Base-by-base conservation (phyloP, 345 rosid genomes). In the Citrus glauca region DNA sequence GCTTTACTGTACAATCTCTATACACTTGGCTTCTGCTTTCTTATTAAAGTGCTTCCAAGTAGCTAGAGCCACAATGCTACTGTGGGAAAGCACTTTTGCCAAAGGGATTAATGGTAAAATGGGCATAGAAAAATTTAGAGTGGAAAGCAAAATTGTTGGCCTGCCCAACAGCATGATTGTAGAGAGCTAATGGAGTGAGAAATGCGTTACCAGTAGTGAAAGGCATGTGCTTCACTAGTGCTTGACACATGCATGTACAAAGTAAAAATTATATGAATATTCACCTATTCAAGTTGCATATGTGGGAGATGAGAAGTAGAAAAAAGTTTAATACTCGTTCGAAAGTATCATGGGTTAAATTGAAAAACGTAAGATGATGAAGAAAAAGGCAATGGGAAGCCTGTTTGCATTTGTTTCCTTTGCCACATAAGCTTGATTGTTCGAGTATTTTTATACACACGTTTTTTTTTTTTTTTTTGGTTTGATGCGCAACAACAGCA, bases 1-100 rank as follows among this genome's bases (percentile, higher is more conserved):
- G 57, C 70, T 62, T 45, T 79, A 32, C 80, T 60, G 73, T 76
- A 53, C 40, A 48, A 67, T 48, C 32, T 37, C 25, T 30, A 32
- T 42, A 25, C 37, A 25, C 64, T 79, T 82, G 75, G 78, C 81
- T 63, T 73, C 11, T 57, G 59, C 82, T 66, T 83, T 73, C 72
- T 27, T 25, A 42, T 11, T 30, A 69, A 37, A 33, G 33, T 66
- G 59, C 65, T 76, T 63, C 71, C 69, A 67, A 77, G 57, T 53
- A 53, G 66, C 33, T 61, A 35, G 65, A 37, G n/a, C 37, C 60
- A 33, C 33, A 37, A 40, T 55, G 28, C 72, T 24, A 56, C 25
- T 33, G 66, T 69, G 71, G 79, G 79, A 50, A 81, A 76, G 28
- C 55, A 24, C 35, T 61, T 71, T 55, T 77, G 37, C 7, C 35